Conservation (phyloP, 2,329 filamentous ascomycete species). For the Ophiocordyceps camponoti-saundersi region DNA sequence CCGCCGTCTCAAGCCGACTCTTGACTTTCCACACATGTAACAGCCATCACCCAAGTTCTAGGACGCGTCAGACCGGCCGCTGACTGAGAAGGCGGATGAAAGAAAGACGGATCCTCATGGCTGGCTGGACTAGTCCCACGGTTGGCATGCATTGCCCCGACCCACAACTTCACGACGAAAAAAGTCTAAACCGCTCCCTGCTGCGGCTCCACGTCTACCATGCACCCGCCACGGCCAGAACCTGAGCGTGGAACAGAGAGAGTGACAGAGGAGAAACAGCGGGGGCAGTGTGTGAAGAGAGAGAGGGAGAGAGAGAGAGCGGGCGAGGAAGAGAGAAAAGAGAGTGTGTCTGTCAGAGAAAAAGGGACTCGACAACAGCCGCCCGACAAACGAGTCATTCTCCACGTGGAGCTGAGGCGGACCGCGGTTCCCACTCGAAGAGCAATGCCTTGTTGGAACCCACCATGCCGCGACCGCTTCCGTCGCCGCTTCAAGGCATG, state of each 20-base stretch:
- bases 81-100: neutral
- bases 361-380: too few species aligned
- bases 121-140: neutral
- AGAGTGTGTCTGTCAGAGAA: too few species aligned
- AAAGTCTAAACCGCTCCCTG: neutral
- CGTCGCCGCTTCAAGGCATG: neutral
- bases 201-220: neutral
- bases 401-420: neutral
- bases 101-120: neutral
- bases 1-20: neutral
- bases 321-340: too few species aligned
- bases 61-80: neutral
- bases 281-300: too few species aligned
- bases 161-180: neutral
- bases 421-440: neutral
- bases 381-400: neutral
- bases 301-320: too few species aligned
- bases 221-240: neutral
- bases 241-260: neutral
- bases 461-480: neutral
- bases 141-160: neutral
- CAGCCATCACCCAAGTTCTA: too few species aligned
- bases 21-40: neutral
- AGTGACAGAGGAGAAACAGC: too few species aligned
- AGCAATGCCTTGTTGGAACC: neutral